Evolutionary conservation across 108 stramenopile species (phyloP).

Genomic region (Skeletonema menzelii): DNA sequence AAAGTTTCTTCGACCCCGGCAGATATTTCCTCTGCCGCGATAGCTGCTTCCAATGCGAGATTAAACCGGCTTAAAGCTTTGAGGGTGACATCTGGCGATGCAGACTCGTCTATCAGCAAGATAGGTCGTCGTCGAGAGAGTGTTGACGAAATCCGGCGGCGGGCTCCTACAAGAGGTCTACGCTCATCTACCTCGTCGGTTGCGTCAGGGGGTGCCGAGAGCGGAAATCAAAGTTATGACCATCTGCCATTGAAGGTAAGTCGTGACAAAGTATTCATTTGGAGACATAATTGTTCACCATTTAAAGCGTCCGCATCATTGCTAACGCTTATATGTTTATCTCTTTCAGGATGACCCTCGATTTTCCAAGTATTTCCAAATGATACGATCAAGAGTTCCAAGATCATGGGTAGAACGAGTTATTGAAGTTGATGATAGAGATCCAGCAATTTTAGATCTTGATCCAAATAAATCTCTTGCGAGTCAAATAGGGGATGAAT

Average conservation of each 20-base stretch:
- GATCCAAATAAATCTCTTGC: constrained; percentile 54
- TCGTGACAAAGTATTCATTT: not conserved
- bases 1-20: not conserved
- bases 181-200: not conserved
- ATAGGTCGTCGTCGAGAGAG: constrained; percentile 17
- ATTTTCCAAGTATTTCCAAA: constrained; percentile 50
- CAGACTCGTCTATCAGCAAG: constrained; percentile 1
- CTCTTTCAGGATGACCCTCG: constrained; percentile 29
- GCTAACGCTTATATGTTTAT: not conserved
- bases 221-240: constrained; percentile 20
- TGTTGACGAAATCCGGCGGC: constrained; percentile 38
- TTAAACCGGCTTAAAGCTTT: constrained; percentile 31
- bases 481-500: constrained; percentile 35
- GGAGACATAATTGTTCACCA: not conserved
- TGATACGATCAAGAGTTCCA: constrained; percentile 46
- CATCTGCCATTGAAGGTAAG: constrained; percentile 32
- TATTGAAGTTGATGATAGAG: constrained; percentile 47
- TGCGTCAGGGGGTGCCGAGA: constrained; percentile 2
- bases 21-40: constrained; percentile 27
- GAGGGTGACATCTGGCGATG: not conserved
- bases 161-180: not conserved
- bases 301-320: not conserved
- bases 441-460: constrained; percentile 52
- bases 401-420: constrained; percentile 49
- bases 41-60: constrained; percentile 33